Evolutionary conservation across 805 yeast species (phyloP).

Genomic region (Dipodascopsis tothii): DNA sequence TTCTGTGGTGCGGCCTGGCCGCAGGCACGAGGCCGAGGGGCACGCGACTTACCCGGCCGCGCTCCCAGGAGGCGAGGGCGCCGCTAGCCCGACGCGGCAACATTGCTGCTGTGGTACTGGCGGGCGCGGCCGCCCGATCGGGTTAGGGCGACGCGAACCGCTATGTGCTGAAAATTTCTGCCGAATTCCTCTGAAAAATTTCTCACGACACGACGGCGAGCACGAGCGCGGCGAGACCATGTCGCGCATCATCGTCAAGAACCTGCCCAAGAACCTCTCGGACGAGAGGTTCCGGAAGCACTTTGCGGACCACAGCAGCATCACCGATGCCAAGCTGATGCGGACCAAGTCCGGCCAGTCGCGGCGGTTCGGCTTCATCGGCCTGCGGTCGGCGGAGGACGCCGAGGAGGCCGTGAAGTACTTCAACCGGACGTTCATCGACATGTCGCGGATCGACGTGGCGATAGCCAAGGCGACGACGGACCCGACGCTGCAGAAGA

Average conservation of each 20-base stretch:
- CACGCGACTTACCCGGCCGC: too few relatives aligned
- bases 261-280: constrained; percentile 68
- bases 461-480: constrained; percentile 60
- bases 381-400: constrained; percentile 64
- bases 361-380: constrained; percentile 88
- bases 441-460: constrained; percentile 73
- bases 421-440: constrained; percentile 72
- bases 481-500: background rate
- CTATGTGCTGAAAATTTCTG: too few relatives aligned
- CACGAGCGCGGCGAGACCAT: too few relatives aligned
- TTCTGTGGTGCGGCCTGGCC: too few relatives aligned
- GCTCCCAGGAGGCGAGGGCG: too few relatives aligned
- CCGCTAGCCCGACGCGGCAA: too few relatives aligned
- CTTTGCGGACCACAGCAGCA: constrained; percentile 49
- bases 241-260: constrained; percentile 88
- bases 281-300: constrained; percentile 66
- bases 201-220: too few relatives aligned
- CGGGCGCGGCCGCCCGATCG: too few relatives aligned
- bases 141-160: too few relatives aligned
- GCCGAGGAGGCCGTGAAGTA: constrained; percentile 72
- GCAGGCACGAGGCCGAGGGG: too few relatives aligned
- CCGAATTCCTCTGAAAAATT: too few relatives aligned
- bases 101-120: too few relatives aligned
- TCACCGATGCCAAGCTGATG: constrained; percentile 84
- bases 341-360: constrained; percentile 77